phyloP scores from a whole-genome alignment of 345 rosid species.

The Linum trigynum region DNA sequence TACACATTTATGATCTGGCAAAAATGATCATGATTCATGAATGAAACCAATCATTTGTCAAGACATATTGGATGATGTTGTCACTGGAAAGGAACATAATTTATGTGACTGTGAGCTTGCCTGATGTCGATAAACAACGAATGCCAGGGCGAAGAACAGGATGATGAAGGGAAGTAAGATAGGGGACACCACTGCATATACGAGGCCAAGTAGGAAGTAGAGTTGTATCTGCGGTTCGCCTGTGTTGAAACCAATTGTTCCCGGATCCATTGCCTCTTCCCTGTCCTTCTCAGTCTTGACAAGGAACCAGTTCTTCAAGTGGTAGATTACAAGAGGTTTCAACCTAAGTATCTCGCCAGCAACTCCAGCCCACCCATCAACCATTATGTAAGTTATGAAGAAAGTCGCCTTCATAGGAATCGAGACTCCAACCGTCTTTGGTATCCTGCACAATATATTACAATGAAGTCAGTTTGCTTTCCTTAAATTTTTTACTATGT shows the following conservation, averaged over 20 bases:
- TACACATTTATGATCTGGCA: constrained; percentile 80
- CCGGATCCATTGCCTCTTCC: constrained; percentile 98
- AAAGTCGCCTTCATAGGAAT: constrained; percentile 98
- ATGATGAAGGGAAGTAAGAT: constrained; percentile 78
- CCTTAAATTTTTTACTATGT: too few species aligned
- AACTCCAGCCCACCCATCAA: constrained; percentile 98
- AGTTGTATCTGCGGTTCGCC: constrained; percentile 96
- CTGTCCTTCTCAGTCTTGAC: constrained; percentile 91
- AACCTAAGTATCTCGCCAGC: constrained; percentile 86
- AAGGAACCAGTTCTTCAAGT: constrained; percentile 64
- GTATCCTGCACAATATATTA: constrained; percentile 45
- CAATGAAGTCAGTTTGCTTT: too few species aligned
- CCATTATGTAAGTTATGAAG: constrained; percentile 92
- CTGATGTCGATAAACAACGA: constrained; percentile 89
- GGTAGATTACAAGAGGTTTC: constrained; percentile 71
- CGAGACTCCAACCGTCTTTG: constrained; percentile 75
- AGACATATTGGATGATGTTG: not conserved
- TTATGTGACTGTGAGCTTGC: constrained; percentile 18
- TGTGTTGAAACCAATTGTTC: constrained; percentile 76
- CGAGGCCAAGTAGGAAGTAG: constrained; percentile 89
- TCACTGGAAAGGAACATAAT: not conserved
- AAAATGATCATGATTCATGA: not conserved
- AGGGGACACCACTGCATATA: constrained; percentile 83
- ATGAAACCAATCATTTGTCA: not conserved
- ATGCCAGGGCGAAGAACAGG: constrained; percentile 76